Base-by-base conservation (phyloP, 768 basidiomycete species). In the Dioszegia aurantiaca region DNA sequence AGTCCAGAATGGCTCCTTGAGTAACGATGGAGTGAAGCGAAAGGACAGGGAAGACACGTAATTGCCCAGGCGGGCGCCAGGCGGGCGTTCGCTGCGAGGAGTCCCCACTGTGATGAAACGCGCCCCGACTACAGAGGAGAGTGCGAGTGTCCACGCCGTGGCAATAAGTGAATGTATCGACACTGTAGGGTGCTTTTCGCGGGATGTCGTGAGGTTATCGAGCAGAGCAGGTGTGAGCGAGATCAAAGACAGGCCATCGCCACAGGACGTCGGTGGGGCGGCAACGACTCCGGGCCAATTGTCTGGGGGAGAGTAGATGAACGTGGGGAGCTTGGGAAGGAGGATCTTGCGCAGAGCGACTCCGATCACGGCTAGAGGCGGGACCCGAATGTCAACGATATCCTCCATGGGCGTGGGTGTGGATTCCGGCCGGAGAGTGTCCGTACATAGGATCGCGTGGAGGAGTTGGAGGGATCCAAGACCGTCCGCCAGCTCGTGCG, bases 401-500 rank as follows among this genome's bases (percentile, higher is more conserved):
- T 59, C 33, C 26, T 55, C 54, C 26, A 55, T 12, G n/a, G 14
- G 16, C 4, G 28, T 16, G 3, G 30, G 42, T 14, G 24, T 2
- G 27, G 42, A n/a, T 33, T 44, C 39, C 23, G 33, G 19, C 2
- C 11, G 11, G 26, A 46, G 14, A n/a, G 49, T 31, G 19, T 12
- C 6, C 3, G 14, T 55, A 37, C n/a, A 24, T 5, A 59, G 58
- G 26, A 59, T 43, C 5, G 43, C 31, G 3, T 46, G 19, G 51
- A 46, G 19, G 0, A 59, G 51, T 11, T n/a, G 40, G 4, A 59
- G 42, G 12, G 36, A 14, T 3, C 58, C 58, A 9, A 53, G 14
- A 14, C 58, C 58, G n/a, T 59, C 58, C 10, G 51, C 51, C 21
- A 59, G 42, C 30, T 52, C 43, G 42, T 59, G 58, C 10, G 23